phyloP scores from a whole-genome alignment of 352 stramenopile genomes.

The Phytophthora pluvialis region DNA sequence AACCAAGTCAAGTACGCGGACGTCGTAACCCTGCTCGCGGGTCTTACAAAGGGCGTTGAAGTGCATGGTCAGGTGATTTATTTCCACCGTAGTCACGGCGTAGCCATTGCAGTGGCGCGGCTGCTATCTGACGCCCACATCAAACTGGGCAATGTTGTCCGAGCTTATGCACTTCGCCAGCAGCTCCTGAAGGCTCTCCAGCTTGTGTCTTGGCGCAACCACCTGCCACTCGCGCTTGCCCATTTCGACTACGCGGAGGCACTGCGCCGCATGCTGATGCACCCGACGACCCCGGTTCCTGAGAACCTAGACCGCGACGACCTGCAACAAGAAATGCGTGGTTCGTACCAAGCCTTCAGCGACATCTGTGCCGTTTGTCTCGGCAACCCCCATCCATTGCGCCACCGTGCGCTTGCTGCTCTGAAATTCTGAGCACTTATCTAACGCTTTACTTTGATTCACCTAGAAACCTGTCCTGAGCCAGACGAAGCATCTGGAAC shows the following conservation, averaged over 20 bases:
- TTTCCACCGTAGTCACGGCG: slow-evolving; percentile 41
- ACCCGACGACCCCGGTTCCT: slow-evolving; percentile 21
- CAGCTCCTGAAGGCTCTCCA: slow-evolving; percentile 35
- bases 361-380: slow-evolving; percentile 47
- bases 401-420: slow-evolving; percentile 30
- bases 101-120: slow-evolving; percentile 39
- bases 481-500: slow-evolving; percentile 1
- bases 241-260: slow-evolving; percentile 50
- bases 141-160: slow-evolving; percentile 47
- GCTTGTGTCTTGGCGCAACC: slow-evolving; percentile 36
- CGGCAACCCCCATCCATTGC: slow-evolving; percentile 36
- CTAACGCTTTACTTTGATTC: slow-evolving; percentile 17
- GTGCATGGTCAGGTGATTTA: slow-evolving; percentile 31
- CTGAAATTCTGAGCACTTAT: slow-evolving; percentile 34
- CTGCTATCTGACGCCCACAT: slow-evolving; percentile 45
- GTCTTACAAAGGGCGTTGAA: slow-evolving; percentile 27
- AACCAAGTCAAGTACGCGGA: slow-evolving; percentile 40
- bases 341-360: slow-evolving; percentile 39
- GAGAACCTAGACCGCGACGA: slow-evolving; percentile 28
- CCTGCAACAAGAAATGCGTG: slow-evolving; percentile 39
- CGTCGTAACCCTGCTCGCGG: slow-evolving; percentile 31
- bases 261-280: slow-evolving; percentile 37
- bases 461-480: slow-evolving; percentile 7
- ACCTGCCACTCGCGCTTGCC: slow-evolving; percentile 44
- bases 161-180: slow-evolving; percentile 36